These are phyloP conservation scores for Exophiala sideris DNA, from an alignment of 2,329 filamentous ascomycete species.

Conservation along the genomic window DNA sequence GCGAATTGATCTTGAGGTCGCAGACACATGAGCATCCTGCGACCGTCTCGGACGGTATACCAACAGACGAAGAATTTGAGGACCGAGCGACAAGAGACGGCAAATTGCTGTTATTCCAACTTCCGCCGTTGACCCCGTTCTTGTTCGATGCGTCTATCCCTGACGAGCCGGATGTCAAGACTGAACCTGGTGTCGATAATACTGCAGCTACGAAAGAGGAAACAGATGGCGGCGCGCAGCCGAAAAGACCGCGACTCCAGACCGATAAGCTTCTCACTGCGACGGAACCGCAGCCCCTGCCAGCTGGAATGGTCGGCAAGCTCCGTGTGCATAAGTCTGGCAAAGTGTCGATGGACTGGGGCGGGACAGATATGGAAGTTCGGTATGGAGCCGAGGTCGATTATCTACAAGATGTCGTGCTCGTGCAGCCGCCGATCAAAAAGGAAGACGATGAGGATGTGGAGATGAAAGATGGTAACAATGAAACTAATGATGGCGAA, in stretches of 20 bases:
- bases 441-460: neutral
- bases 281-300: conserved; percentile 40
- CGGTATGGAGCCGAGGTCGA: conserved; percentile 54
- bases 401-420: conserved; percentile 60
- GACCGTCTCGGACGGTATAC: conserved; percentile 8
- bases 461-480: neutral
- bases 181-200: conserved; percentile 33
- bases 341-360: conserved; percentile 61
- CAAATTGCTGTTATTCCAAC: conserved; percentile 61
- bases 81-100: conserved; percentile 42
- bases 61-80: conserved; percentile 21
- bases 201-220: conserved; percentile 8
- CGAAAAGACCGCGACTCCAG: conserved; percentile 12
- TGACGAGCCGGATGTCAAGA: conserved; percentile 31
- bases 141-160: conserved; percentile 37
- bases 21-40: neutral
- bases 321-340: conserved; percentile 61
- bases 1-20: conserved; percentile 11
- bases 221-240: conserved; percentile 5
- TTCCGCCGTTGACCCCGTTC: conserved; percentile 60
- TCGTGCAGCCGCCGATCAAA: conserved; percentile 27
- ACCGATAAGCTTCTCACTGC: conserved; percentile 38
- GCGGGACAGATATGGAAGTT: conserved; percentile 57
- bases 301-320: conserved; percentile 58
- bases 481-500: conserved; percentile 26